phyloP scores from a whole-genome alignment of 345 rosid genomes.

The Acer negundo region DNA sequence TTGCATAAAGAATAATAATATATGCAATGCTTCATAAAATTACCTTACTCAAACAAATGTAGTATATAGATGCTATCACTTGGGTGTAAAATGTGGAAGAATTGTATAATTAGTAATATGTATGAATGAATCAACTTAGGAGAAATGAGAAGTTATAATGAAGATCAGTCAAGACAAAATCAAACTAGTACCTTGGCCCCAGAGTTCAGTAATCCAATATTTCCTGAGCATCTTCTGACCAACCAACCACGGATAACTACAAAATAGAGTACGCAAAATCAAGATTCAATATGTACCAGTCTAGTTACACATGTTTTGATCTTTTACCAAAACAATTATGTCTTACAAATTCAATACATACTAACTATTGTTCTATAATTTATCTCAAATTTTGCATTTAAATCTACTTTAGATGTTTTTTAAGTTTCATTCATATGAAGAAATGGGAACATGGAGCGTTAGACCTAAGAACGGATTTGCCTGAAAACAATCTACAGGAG shows the following conservation, averaged over 20 bases:
- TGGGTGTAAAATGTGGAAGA: background rate
- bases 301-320: background rate
- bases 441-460: background rate
- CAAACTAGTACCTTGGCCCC: conserved; percentile 53
- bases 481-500: background rate
- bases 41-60: background rate
- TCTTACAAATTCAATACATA: background rate
- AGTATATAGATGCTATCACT: background rate
- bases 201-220: conserved; percentile 60
- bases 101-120: background rate
- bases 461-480: background rate
- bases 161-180: background rate
- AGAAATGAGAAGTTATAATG: background rate
- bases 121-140: conserved; percentile 4
- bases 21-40: background rate
- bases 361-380: conserved; percentile 3
- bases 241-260: conserved; percentile 94
- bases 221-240: conserved; percentile 92
- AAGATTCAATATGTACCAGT: background rate
- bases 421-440: background rate
- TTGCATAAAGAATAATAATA: background rate
- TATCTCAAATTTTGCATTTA: background rate
- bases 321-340: background rate
- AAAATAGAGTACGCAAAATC: conserved; percentile 9
- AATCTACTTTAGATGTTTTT: background rate